Evolutionary conservation across 345 rosid species (phyloP).

Genomic region (Stellera chamaejasme): DNA sequence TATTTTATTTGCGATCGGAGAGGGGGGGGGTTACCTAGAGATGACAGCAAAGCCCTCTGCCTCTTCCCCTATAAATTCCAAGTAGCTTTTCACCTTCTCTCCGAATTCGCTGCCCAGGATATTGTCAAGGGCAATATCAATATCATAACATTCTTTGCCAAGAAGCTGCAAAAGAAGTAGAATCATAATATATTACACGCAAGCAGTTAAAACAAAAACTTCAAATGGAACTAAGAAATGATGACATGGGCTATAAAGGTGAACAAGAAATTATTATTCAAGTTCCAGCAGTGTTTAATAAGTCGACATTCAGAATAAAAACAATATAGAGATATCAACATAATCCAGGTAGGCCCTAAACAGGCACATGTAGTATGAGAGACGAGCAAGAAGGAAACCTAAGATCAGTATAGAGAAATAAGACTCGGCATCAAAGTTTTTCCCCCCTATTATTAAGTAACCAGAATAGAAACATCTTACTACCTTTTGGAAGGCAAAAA

Average conservation of each 20-base stretch:
- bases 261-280: not conserved
- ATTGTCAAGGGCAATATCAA: constrained; percentile 81
- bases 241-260: not conserved
- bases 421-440: not conserved
- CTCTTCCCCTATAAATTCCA: constrained; percentile 52
- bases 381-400: not conserved
- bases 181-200: not conserved
- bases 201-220: not conserved
- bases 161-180: constrained; percentile 49
- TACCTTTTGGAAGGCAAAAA: too few relatives aligned
- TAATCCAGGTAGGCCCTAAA: too few relatives aligned
- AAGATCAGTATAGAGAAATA: not conserved
- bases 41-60: constrained; percentile 66
- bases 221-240: not conserved
- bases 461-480: too few relatives aligned
- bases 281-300: too few relatives aligned
- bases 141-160: constrained; percentile 84
- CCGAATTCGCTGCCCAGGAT: constrained; percentile 81
- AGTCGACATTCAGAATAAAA: too few relatives aligned
- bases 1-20: too few relatives aligned
- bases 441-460: not conserved
- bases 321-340: too few relatives aligned
- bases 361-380: too few relatives aligned
- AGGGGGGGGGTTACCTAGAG: constrained; percentile 33
- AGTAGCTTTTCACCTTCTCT: constrained; percentile 60